phyloP scores from a whole-genome alignment of 805 yeast species.

The Blastobotrys muscicola region DNA sequence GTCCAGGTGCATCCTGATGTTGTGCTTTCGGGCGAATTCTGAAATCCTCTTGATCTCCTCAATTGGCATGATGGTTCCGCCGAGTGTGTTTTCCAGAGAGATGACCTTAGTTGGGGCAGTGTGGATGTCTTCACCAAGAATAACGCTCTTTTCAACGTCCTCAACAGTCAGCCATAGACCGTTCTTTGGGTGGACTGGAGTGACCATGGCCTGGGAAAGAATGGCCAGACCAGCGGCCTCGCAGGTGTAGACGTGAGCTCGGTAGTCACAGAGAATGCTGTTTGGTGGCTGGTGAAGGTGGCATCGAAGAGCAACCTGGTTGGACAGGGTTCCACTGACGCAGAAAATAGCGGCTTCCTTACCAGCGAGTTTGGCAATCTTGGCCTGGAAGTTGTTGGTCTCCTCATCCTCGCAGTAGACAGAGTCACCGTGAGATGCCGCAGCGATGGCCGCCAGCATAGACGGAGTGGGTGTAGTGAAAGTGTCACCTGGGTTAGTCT shows the following conservation, averaged over 20 bases:
- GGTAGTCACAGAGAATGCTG: slow-evolving; percentile 74
- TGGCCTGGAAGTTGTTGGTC: slow-evolving; percentile 53
- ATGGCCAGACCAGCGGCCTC: slow-evolving; percentile 93
- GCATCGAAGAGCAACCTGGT: slow-evolving; percentile 75
- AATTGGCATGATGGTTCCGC: slow-evolving; percentile 71
- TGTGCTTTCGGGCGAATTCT: slow-evolving; percentile 53
- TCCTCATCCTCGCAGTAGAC: slow-evolving; percentile 80
- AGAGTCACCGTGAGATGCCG: slow-evolving; percentile 68
- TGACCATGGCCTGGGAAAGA: slow-evolving; percentile 85
- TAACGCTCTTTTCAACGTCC: slow-evolving; percentile 55
- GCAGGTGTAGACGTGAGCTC: slow-evolving; percentile 72
- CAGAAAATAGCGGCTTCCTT: slow-evolving; percentile 75
- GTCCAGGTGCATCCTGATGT: slow-evolving; percentile 67
- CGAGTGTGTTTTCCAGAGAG: slow-evolving; percentile 80
- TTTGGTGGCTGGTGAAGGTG: slow-evolving; percentile 76
- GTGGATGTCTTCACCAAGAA: slow-evolving; percentile 78
- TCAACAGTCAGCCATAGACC: slow-evolving; percentile 71
- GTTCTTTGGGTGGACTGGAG: slow-evolving; percentile 69
- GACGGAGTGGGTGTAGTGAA: slow-evolving; percentile 77
- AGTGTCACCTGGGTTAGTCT: slow-evolving; percentile 54
- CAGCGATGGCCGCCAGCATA: slow-evolving; percentile 54
- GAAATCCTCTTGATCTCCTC: slow-evolving; percentile 69
- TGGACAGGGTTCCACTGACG: slow-evolving; percentile 83
- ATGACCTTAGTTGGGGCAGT: slow-evolving; percentile 80
- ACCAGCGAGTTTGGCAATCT: slow-evolving; percentile 61